Base-by-base conservation (phyloP, 805 yeast species). In the Nakazawaea wyomingensis region DNA sequence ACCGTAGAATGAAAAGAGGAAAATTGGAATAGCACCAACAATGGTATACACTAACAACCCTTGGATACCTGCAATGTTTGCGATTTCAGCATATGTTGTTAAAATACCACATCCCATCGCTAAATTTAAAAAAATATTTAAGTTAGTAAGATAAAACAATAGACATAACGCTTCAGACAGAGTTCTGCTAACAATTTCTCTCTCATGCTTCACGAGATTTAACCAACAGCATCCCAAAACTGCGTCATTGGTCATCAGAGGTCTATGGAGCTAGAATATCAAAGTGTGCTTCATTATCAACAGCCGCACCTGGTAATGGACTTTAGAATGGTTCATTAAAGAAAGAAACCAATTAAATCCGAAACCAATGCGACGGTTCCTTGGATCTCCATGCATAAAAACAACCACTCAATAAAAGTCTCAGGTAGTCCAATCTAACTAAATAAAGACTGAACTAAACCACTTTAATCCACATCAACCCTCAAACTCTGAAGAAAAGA, bases 21-120 rank as follows among this genome's bases (percentile, higher is more conserved):
- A 69, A 64, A 90, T 82, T 4, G 97, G 97, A 37, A 90, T 60
- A 1, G 96, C 82, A 29, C 96, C 93, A 14, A 83, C 65, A 10
- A 87, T 50, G 1, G 89, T 78, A 57, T 90, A 90, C 7, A 86
- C 95, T 44, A 90, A 57, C 37, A 90, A 68, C 3, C 96, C 96
- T 53, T 89, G 96, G 34, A 90, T 68, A 28, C 97, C 97, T 1
- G 91, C 78, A 43, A 80, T 66, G 48, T 88, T 88, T 3, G 91
- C 96, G 50, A 90, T 84, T 61, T 88, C 83, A 2, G 96, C 80
- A 54, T 86, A 90, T 0, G 96, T 85, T 9, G 93, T 76, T 29
- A 90, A 65, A 42, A 88, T 78, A 61, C 96, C 96, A 63, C 87
- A 84, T 40, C 96, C 96, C 82, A 87, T 71, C 37, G 86, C 93